These are phyloP conservation scores for Yamadazyma sp. DNA, from an alignment of 1,139 yeast species.

Conservation along the genomic window DNA sequence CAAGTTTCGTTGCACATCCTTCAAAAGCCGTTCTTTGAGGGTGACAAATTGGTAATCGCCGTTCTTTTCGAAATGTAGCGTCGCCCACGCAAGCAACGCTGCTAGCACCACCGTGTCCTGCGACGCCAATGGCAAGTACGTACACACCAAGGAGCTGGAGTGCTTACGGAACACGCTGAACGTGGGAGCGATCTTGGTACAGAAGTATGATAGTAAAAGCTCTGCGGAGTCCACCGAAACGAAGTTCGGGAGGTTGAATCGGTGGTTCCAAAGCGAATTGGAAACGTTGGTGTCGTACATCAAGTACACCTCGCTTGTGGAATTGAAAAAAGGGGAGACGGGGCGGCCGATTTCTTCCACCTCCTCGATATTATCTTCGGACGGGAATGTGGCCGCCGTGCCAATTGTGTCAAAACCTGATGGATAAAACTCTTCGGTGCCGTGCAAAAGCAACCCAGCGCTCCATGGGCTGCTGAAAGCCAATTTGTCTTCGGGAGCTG, in stretches of 20 bases:
- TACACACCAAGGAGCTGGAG: slow-evolving; percentile 9
- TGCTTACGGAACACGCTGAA: slow-evolving; percentile 9
- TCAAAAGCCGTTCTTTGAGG: slow-evolving; percentile 6
- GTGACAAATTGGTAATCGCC: slow-evolving; percentile 5
- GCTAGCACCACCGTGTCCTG: slow-evolving; percentile 8
- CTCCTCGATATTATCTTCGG: too few relatives aligned
- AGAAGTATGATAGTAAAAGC: slow-evolving; percentile 8
- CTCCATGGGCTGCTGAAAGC: too few relatives aligned
- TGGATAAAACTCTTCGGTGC: too few relatives aligned
- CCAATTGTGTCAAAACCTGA: too few relatives aligned
- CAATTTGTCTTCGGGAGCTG: too few relatives aligned
- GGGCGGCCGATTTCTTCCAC: too few relatives aligned
- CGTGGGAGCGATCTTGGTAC: slow-evolving; percentile 10
- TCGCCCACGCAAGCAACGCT: slow-evolving; percentile 10
- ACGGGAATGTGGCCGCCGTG: too few relatives aligned
- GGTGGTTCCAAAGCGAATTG: slow-evolving; percentile 4
- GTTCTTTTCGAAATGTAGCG: slow-evolving; percentile 9
- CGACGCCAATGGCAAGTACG: slow-evolving; percentile 12
- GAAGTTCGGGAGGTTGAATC: slow-evolving; percentile 8
- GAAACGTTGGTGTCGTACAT: background rate
- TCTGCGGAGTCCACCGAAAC: slow-evolving; percentile 9
- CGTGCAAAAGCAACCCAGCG: too few relatives aligned
- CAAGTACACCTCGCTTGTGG: too few relatives aligned
- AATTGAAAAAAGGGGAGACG: too few relatives aligned
- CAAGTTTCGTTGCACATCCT: slow-evolving; percentile 5